These are phyloP conservation scores for Thraustochytrium striatum DNA, from an alignment of 352 stramenopile species.

Conservation along the genomic window DNA sequence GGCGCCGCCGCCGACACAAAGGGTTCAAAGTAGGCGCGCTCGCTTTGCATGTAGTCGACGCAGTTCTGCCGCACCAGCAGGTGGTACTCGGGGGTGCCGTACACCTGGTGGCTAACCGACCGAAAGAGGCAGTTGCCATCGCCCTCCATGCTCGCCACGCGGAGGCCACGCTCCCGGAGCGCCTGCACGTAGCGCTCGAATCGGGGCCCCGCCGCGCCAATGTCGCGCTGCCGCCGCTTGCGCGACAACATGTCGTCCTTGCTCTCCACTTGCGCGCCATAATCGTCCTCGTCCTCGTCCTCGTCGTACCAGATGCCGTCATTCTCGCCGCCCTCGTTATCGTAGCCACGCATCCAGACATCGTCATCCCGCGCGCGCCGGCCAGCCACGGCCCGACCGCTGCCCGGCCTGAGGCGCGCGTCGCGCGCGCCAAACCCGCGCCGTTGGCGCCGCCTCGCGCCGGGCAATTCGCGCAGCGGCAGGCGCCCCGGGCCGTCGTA, in stretches of 20 bases:
- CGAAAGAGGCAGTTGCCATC: constrained; percentile 98
- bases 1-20: constrained; percentile 66
- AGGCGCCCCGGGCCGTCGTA: no score
- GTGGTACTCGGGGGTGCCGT: constrained; percentile 84
- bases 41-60: constrained; percentile 91
- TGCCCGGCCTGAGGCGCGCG: neutral
- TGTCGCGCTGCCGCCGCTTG: constrained; percentile 19
- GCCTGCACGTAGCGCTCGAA: constrained; percentile 12
- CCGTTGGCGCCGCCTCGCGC: no score
- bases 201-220: neutral
- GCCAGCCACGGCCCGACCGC: neutral
- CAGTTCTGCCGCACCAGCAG: constrained; percentile 75
- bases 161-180: constrained; percentile 55
- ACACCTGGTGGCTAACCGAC: constrained; percentile 90
- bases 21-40: constrained; percentile 85
- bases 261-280: neutral
- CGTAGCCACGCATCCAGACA: neutral
- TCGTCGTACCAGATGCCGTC: neutral
- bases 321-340: neutral
- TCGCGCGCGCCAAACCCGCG: no score
- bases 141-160: constrained; percentile 70
- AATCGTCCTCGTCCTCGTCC: neutral
- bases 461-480: no score
- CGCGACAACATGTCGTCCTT: neutral
- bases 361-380: neutral